Percentiles rank a stretch among this genome's conserved stretches.
phyloP scores from a whole-genome alignment of 805 yeast species.

The Hanseniaspora lachancei region DNA sequence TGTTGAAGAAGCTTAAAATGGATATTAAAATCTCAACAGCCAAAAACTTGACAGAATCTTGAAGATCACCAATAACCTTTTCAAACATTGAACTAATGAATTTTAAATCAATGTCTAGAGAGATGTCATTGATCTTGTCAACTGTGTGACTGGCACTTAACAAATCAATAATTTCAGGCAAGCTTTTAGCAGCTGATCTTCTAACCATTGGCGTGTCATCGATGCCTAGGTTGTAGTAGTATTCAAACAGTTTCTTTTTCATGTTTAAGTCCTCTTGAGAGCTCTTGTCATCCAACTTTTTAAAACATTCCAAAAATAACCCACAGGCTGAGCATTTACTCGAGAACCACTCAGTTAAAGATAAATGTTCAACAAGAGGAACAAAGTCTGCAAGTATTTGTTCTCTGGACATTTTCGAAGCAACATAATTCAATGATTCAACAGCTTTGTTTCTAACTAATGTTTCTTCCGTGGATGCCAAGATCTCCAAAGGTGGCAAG shows the following conservation, averaged over 20 bases:
- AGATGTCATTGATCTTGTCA: constrained; percentile 28
- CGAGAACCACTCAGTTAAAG: constrained; percentile 90
- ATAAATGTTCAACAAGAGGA: constrained; percentile 62
- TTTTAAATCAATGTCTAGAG: constrained; percentile 57
- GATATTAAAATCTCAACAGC: constrained; percentile 80
- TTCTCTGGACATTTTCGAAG: constrained; percentile 44
- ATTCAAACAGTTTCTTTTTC: constrained; percentile 49
- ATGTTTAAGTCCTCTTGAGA: constrained; percentile 17
- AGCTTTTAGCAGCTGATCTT: constrained; percentile 77
- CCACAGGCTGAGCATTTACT: constrained; percentile 86
- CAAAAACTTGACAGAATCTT: constrained; percentile 86
- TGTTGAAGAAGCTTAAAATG: constrained; percentile 55
- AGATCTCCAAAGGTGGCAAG: constrained; percentile 58
- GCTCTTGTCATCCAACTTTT: constrained; percentile 39
- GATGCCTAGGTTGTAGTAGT: constrained; percentile 56
- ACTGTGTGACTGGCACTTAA: constrained; percentile 27
- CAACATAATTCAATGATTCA: constrained; percentile 62
- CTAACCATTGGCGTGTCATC: constrained; percentile 98
- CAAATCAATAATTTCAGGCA: constrained; percentile 60
- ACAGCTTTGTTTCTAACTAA: constrained; percentile 91
- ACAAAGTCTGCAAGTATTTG: constrained; percentile 57
- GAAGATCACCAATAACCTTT: constrained; percentile 65
- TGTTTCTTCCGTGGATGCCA: constrained; percentile 91
- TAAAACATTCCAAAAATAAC: constrained; percentile 57
- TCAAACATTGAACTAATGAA: constrained; percentile 71